Percentiles rank a stretch among this genome's conserved stretches.
Conservation (phyloP, 371 early-diverging fungal species). For the Dichotomocladium elegans region DNA sequence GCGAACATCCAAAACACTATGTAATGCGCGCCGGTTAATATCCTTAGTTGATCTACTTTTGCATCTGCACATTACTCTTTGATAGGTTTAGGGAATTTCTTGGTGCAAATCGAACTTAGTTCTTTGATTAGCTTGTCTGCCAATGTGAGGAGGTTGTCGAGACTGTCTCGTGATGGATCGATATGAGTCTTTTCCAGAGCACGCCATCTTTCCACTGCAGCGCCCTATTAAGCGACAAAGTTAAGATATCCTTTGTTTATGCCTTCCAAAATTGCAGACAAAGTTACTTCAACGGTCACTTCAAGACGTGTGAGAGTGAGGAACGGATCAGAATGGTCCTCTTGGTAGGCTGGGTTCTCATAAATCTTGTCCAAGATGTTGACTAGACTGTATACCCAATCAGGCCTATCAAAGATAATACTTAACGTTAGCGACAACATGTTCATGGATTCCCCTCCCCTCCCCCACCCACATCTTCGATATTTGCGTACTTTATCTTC, state of each 20-base stretch:
- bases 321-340: constrained; percentile 38
- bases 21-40: not conserved
- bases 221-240: constrained; percentile 29
- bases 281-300: constrained; percentile 42
- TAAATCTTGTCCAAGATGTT: constrained; percentile 45
- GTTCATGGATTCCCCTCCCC: not conserved
- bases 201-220: constrained; percentile 50
- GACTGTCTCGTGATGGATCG: constrained; percentile 20
- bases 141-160: constrained; percentile 35
- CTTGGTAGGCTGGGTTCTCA: constrained; percentile 44
- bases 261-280: too few species aligned
- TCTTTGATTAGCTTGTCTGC: constrained; percentile 48
- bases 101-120: constrained; percentile 31
- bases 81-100: constrained; percentile 37
- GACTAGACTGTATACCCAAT: constrained; percentile 35
- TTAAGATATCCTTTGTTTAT: too few species aligned
- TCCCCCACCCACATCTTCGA: not conserved
- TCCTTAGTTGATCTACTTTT: not conserved
- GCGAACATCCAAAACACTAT: constrained; percentile 30
- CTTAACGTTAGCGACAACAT: too few species aligned
- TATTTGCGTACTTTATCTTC: constrained; percentile 31
- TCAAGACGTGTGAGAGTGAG: constrained; percentile 32
- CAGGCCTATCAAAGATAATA: too few species aligned
- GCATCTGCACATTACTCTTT: constrained; percentile 27
- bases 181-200: constrained; percentile 31